A percentile compares a stretch with the other conserved stretches of the same genome.
Conservation (phyloP, 805 yeast genomes). For the Wickerhamiella azyma region DNA sequence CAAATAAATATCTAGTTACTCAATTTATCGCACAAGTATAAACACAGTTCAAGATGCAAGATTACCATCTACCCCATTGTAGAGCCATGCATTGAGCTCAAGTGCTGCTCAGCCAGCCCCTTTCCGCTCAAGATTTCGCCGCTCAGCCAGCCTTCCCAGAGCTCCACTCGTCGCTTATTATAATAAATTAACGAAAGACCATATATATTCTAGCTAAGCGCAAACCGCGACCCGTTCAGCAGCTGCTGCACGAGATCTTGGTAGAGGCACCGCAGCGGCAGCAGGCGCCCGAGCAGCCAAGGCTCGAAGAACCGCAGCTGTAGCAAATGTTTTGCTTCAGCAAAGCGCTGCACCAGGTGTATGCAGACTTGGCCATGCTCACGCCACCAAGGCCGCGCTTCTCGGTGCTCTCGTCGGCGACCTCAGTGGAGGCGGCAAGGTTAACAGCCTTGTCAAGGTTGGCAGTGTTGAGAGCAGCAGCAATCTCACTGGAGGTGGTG, state of each 20-base stretch:
- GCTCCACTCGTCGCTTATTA: no score
- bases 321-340: neutral
- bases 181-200: no score
- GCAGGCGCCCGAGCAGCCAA: neutral
- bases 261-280: constrained; percentile 3
- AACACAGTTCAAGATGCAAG: no score
- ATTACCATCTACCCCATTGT: no score
- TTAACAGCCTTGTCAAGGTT: neutral
- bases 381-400: neutral
- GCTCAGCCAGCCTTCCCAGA: no score
- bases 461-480: neutral
- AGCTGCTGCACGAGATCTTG: neutral
- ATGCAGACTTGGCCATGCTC: neutral
- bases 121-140: no score
- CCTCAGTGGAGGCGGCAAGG: neutral
- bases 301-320: neutral
- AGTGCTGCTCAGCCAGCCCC: no score
- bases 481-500: constrained; percentile 20
- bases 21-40: no score
- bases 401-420: neutral
- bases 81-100: no score
- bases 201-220: no score
- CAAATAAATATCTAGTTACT: no score
- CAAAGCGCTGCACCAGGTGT: neutral
- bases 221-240: neutral